Conservation (phyloP, 1,139 yeast genomes). For the Oligophagozyma castellii region DNA sequence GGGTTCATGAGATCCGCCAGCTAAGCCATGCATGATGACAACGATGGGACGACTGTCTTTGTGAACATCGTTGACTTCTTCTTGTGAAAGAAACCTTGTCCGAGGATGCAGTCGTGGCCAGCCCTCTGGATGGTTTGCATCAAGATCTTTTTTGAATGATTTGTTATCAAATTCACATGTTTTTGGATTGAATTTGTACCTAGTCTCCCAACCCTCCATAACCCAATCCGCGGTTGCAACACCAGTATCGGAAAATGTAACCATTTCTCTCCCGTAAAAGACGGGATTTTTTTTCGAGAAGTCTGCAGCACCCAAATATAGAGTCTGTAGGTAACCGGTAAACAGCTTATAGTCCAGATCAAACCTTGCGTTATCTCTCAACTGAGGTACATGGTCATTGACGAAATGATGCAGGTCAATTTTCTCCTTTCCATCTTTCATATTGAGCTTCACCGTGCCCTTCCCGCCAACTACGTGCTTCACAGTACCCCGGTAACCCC, state of each 20-base stretch:
- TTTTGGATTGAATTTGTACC: constrained; percentile 26
- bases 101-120: constrained; percentile 71
- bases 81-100: constrained; percentile 51
- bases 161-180: constrained; percentile 24
- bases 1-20: constrained; percentile 87
- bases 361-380: constrained; percentile 33
- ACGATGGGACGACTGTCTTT: constrained; percentile 46
- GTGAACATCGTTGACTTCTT: constrained; percentile 30
- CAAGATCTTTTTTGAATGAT: constrained; percentile 35
- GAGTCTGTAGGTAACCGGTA: constrained; percentile 66
- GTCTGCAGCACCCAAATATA: constrained; percentile 47
- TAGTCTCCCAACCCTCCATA: constrained; percentile 26
- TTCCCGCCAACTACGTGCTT: constrained; percentile 23
- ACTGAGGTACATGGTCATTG: constrained; percentile 30
- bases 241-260: constrained; percentile 50
- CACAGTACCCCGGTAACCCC: constrained; percentile 33
- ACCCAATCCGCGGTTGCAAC: constrained; percentile 70
- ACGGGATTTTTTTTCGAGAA: constrained; percentile 40
- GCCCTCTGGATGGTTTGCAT: constrained; percentile 45
- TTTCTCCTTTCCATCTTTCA: constrained; percentile 21
- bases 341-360: constrained; percentile 50
- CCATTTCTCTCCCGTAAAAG: constrained; percentile 64
- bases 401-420: constrained; percentile 29
- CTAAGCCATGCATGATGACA: constrained; percentile 69
- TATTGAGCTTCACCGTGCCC: constrained; percentile 29